phyloP scores from a whole-genome alignment of 2,329 filamentous ascomycete species.

The Aspergillus intermedius region DNA sequence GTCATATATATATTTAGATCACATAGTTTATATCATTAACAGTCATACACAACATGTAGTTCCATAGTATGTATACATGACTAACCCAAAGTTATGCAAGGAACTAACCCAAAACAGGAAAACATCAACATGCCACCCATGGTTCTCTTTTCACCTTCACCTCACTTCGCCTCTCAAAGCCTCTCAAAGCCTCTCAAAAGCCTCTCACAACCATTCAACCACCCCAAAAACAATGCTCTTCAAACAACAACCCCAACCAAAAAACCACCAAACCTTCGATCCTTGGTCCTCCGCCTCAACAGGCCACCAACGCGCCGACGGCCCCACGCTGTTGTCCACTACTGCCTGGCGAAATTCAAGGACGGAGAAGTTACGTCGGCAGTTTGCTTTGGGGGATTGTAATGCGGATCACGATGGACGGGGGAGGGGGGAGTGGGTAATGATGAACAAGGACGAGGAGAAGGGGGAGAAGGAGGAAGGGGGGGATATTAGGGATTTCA shows the following conservation, averaged over 20 bases:
- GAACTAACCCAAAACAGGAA: slow-evolving; percentile 19
- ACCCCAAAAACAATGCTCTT: background rate
- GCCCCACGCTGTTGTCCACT: slow-evolving; percentile 50
- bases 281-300: slow-evolving; percentile 61
- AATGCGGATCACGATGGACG: slow-evolving; percentile 38
- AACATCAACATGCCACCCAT: slow-evolving; percentile 17
- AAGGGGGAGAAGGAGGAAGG: slow-evolving; percentile 22
- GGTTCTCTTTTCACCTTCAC: slow-evolving; percentile 9
- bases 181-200: background rate
- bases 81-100: slow-evolving; percentile 11
- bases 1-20: too few relatives aligned
- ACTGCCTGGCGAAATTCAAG: slow-evolving; percentile 67
- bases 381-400: slow-evolving; percentile 60
- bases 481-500: slow-evolving; percentile 42
- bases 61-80: too few relatives aligned
- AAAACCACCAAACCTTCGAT: slow-evolving; percentile 32
- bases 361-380: slow-evolving; percentile 60
- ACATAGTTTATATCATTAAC: too few relatives aligned
- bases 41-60: too few relatives aligned
- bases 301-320: slow-evolving; percentile 73
- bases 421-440: slow-evolving; percentile 47
- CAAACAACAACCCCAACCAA: slow-evolving; percentile 1
- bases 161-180: background rate
- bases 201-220: background rate
- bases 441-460: slow-evolving; percentile 29